phyloP scores from a whole-genome alignment of 345 rosid genomes.

The Syzygium oleosum region DNA sequence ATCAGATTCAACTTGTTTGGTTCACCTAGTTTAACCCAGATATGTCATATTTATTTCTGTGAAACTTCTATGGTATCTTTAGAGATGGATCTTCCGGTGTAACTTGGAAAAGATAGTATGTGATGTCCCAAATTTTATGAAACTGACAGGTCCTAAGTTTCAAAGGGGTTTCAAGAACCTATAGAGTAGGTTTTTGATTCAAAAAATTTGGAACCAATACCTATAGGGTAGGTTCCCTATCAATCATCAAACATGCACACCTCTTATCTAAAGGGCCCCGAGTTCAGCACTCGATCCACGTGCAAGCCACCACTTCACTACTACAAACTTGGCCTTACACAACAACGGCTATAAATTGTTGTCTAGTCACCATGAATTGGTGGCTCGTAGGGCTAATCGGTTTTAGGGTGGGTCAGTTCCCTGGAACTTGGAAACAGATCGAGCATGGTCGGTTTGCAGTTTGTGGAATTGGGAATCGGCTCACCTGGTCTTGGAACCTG shows the following conservation, averaged over 20 bases:
- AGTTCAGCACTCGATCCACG: neutral
- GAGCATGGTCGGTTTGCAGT: too few species aligned
- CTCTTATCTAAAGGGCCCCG: neutral
- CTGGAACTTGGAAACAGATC: too few species aligned
- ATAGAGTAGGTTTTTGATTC: fast-evolving
- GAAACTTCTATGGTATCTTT: neutral
- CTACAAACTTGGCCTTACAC: neutral
- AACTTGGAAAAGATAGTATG: neutral
- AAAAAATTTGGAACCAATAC: neutral
- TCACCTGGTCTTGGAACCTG: fast-evolving
- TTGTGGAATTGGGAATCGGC: neutral
- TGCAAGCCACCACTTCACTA: neutral
- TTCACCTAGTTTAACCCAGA: too few species aligned
- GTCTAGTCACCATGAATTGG: neutral
- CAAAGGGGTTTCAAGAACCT: neutral
- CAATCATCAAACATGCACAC: too few species aligned
- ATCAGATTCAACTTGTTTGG: neutral
- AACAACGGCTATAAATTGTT: neutral
- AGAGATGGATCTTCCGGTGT: neutral
- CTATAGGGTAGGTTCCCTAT: too few species aligned
- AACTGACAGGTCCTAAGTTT: neutral
- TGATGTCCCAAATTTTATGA: neutral
- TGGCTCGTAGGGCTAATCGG: neutral
- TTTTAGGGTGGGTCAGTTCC: too few species aligned
- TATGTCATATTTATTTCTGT: neutral